A percentile compares a stretch with the other conserved stretches of the same genome.
Conservation (phyloP, 805 yeast genomes). For the Komagataella mondaviorum region DNA sequence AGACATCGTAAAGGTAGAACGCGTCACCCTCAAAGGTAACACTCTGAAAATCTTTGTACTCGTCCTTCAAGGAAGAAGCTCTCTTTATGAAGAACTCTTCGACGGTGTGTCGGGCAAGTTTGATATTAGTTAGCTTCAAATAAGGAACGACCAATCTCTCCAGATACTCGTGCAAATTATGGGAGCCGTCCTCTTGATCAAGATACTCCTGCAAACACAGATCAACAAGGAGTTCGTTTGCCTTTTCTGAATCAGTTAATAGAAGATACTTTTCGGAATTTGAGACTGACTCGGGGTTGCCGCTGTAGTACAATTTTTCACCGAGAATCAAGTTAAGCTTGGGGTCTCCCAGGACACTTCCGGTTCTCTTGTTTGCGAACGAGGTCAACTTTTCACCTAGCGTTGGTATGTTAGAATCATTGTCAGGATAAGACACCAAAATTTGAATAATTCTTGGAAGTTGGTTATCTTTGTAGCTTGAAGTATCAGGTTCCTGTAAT, state of each 20-base stretch:
- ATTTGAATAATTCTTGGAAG: constrained; percentile 26
- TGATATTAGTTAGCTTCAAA: constrained; percentile 49
- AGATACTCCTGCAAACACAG: constrained; percentile 21
- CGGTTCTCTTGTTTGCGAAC: constrained; percentile 47
- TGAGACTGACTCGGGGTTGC: constrained; percentile 11
- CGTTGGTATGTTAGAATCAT: constrained; percentile 51
- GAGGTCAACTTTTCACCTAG: constrained; percentile 51
- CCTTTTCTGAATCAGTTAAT: constrained; percentile 7
- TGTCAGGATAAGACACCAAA: constrained; percentile 26
- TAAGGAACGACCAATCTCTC: constrained; percentile 65
- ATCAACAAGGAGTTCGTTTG: constrained; percentile 13
- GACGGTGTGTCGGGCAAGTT: constrained; percentile 28
- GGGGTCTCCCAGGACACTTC: constrained; percentile 55
- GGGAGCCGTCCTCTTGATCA: constrained; percentile 19
- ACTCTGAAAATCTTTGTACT: constrained; percentile 3
- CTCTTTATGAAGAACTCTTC: constrained; percentile 10
- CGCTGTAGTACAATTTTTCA: constrained; percentile 33
- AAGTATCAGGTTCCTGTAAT: constrained; percentile 23
- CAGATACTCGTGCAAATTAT: constrained; percentile 11
- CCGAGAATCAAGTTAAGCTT: constrained; percentile 68
- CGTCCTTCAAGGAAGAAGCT: constrained; percentile 11
- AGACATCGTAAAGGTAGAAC: constrained; percentile 8
- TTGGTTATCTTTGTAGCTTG: constrained; percentile 9
- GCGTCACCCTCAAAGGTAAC: constrained; percentile 6
- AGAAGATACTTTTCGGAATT: constrained; percentile 15